A percentile compares a stretch with the other conserved stretches of the same genome.
Evolutionary conservation across 2,329 filamentous ascomycete species (phyloP).

Genomic region (Immersiporthe knoxdaviesiana): DNA sequence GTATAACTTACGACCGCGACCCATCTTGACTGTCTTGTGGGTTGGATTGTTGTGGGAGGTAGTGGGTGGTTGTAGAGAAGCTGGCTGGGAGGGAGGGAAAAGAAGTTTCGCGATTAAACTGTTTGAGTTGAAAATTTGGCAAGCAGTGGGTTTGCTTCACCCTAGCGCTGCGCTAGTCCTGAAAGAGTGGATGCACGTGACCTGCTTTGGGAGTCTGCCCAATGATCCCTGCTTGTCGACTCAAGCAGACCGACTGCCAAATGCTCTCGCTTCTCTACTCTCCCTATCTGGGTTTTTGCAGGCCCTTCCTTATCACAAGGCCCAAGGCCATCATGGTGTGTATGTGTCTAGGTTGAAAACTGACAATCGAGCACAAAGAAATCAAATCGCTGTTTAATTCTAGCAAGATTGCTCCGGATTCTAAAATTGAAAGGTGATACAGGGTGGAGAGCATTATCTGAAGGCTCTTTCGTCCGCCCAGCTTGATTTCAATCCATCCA

Average conservation of each 20-base stretch:
- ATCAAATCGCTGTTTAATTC: constrained; percentile 24
- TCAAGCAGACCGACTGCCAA: not conserved
- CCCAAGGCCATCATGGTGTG: not conserved
- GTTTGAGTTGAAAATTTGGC: constrained; percentile 20
- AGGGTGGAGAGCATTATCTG: not conserved
- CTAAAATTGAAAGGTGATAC: constrained; percentile 19
- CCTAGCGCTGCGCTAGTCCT: constrained; percentile 17
- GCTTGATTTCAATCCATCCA: constrained; percentile 1
- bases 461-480: constrained; percentile 10
- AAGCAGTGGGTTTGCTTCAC: constrained; percentile 26
- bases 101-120: constrained; percentile 16
- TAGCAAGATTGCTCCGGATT: constrained; percentile 28
- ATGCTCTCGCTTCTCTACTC: too few species aligned
- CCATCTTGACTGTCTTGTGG: constrained; percentile 30
- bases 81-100: constrained; percentile 17
- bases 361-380: not conserved
- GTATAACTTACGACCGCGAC: constrained; percentile 32
- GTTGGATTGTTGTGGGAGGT: constrained; percentile 24
- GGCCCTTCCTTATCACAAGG: not conserved
- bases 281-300: not conserved
- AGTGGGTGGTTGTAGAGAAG: constrained; percentile 22
- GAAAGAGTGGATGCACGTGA: constrained; percentile 16
- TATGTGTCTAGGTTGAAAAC: not conserved
- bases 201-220: not conserved
- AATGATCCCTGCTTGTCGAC: not conserved